Evolutionary conservation across 1,139 yeast genomes (phyloP), one percentile per base, ranked within the genome.

Genomic region (Hyphopichia pseudoburtonii): DNA sequence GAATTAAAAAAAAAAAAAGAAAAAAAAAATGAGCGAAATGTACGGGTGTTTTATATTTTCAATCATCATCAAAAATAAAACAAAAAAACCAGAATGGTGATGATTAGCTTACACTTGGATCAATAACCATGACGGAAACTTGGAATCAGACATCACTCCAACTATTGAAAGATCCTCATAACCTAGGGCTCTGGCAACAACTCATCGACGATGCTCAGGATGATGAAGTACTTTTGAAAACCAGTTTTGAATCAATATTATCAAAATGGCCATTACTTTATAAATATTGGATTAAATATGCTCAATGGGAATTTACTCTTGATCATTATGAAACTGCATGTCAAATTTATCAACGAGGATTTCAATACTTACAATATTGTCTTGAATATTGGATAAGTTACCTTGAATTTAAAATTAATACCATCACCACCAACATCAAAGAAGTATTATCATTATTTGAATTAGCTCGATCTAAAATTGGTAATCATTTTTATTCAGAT

Each of bases 241-340:
- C 64, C 2, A 64, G 84, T 0, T 86, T 80, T 51, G 73, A 73
- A 35, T 70, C 76, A 17, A 62, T 90, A 37, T 65, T 92, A 11
- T 62, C 60, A 2, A 70, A 74, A 38, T 89, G 73, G 56, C 97
- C 97, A 0, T 64, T 73, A 26, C 60, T 84, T 27, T 86, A 82
- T 50, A 87, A 86, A 33, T 87, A 86, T 56, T 87, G 97, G 92
- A 70, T 83, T 32, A 76, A 80, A 44, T 87, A 75, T 55, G 95
- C 96, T 1, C 64, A 72, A 17, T 66, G 78, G 61, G 87, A 82
- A 56, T 84, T 78, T 52, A 68, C 70, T 34, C 56, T 86, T 23
- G 87, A 88, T 0, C 59, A 75, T 44, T 68, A 81, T 0, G 66
- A 64, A 1, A 52, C 58, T 3, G 77, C 87, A 3, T 68, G 63